Evolutionary conservation across 2,329 filamentous ascomycete genomes (phyloP), one percentile per base, ranked within the genome.

Genomic region (Furcasterigmium sp.): DNA sequence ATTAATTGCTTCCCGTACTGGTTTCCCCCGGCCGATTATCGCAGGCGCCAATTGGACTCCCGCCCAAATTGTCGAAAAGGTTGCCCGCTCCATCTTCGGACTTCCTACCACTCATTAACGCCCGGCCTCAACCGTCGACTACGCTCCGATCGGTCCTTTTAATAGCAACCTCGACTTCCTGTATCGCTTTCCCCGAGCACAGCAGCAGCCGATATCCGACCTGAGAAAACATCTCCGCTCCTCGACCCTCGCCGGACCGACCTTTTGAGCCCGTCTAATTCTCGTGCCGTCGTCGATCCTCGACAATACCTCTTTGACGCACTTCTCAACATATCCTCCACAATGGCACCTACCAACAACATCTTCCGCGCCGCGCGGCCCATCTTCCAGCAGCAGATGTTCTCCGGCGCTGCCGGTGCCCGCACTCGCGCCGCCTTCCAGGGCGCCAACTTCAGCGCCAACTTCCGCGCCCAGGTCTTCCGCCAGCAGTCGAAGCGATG

Each of bases 401-500:
- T 72, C 56, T 70, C 68, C 62, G 71, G 63, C 54, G 56, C 69
- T 63, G 70, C 68, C 62, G 71, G 63, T 54, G 57, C 69, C 63
- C 71, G 76, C 64, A 67, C 76, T 65, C 71, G 75, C 56, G 64
- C 74, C 67, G 63, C 75, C 67, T 75, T 78, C 71, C 68, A 65
- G 49, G 50, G 61, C 38, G 58, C 63, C 49, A 51, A 52, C 54
- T 67, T 70, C 58, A 50, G 61, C 38, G 58, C 63, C 49, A 51
- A 26, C 23, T 26, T 26, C 23, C 65, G 65, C 49, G 59, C 65
- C 52, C 64, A 65, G 53, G 64, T 68, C 61, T 65, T 68, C 61
- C 60, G 61, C 48, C 59, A 56, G 46, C 57, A 62, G 39, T 50
- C 48, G 53, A 80, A 79, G 59, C 79, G 87, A 63, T 89, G 79